Evolutionary conservation across 2,329 filamentous ascomycete species (phyloP), one percentile per base, ranked within the genome.

Genomic region (Alternaria angustiovoidea): DNA sequence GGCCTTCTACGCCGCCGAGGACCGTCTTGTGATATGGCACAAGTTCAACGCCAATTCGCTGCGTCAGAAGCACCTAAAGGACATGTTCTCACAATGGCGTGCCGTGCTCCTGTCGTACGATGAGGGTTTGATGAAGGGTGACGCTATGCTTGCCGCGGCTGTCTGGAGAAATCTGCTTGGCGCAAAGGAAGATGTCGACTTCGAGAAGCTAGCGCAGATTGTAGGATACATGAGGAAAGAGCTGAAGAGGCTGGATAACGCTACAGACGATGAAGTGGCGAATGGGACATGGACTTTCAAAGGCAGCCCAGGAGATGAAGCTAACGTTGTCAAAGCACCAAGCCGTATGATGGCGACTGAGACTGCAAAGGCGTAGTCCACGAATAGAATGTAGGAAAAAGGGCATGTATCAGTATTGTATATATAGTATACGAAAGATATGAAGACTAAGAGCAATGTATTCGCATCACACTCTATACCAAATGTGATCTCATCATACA

Each of bases 111-210:
- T 93, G 7, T 92, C 93, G 2, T 95, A 94, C 76, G 92, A 96
- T 75, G 92, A 95, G 81, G 92, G 91, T 0, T 75, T 96, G 44
- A 84, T 89, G 67, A 89, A 89, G 77, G 90, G 91, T 9, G 92
- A 96, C 75, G 89, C 91, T 14, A 87, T 92, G 57, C 84, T 95
- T 14, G 92, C 90, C 4, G 85, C 91, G 42, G 95, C 95, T 8
- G 84, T 99, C 48, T 99, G 95, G 95, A 86, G 95, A 73, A 98
- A 98, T 79, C 76, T 99, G 57, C 96, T 93, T 84, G 93, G 94
- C 81, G 92, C 87, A 22, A 82, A 81, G 46, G 83, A 87, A 59
- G 84, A 89, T 56, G 83, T 89, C 18, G 86, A 91, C 77, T 82
- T 88, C 70, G 81, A 81, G 49, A 84, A 85, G 68, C 73, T 92